These are phyloP conservation scores for Phytopythium kandeliae DNA, from an alignment of 352 stramenopile genomes.

Conservation along the genomic window DNA sequence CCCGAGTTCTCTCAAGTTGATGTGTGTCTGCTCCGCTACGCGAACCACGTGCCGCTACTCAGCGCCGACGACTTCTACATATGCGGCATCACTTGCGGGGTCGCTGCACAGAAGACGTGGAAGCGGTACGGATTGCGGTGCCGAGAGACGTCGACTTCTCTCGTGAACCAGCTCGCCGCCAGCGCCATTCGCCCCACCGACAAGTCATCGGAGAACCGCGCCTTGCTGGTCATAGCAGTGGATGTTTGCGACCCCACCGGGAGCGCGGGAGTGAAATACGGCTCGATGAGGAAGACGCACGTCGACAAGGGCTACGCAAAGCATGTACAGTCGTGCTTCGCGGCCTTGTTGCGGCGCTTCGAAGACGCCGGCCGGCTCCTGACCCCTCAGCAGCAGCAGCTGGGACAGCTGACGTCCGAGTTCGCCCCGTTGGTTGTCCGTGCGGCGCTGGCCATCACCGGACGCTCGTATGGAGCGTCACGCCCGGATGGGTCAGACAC, in stretches of 20 bases:
- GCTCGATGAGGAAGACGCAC: constrained; percentile 43
- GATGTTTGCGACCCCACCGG: constrained; percentile 30
- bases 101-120: constrained; percentile 36
- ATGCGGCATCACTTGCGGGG: constrained; percentile 42
- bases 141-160: constrained; percentile 15
- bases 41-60: constrained; percentile 68
- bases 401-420: constrained; percentile 41
- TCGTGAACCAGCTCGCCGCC: constrained; percentile 49
- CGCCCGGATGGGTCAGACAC: rapidly evolving
- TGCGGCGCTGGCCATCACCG: constrained; percentile 35
- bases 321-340: constrained; percentile 29
- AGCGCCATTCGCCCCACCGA: constrained; percentile 16
- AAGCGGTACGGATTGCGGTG: constrained; percentile 56
- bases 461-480: not conserved
- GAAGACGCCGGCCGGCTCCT: constrained; percentile 30
- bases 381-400: constrained; percentile 43
- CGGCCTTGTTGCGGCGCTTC: constrained; percentile 42
- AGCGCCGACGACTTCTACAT: constrained; percentile 50
- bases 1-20: constrained; percentile 25
- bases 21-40: constrained; percentile 63
- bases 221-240: constrained; percentile 42
- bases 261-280: constrained; percentile 32
- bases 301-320: constrained; percentile 42
- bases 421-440: constrained; percentile 52
- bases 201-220: constrained; percentile 3